Evolutionary conservation across 129 eudicot species (phyloP), one percentile per base, ranked within the genome.

Genomic region (Centaurea solstitialis): DNA sequence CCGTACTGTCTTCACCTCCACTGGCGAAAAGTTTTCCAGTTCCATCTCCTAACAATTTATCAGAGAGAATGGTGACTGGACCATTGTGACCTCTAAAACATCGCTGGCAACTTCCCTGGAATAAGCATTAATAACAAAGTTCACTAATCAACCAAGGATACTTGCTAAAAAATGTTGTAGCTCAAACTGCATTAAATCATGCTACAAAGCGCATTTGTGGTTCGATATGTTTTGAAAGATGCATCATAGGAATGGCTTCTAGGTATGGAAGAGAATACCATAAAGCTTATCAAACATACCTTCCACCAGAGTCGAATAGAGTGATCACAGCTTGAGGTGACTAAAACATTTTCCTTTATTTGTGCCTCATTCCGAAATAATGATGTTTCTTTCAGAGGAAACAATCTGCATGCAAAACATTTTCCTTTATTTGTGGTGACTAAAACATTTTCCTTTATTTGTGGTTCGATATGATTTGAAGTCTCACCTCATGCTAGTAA

Each of bases 1-100:
- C 96, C 30, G 93, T 91, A 41, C 92, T 81, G 78, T 94, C 98
- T 73, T 76, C 93, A 73, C 98, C 97, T 79, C 98, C 98, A 81
- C 98, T 94, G 7, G 97, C 94, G 81, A 94, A 86, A 59, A 92
- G 78, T 84, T 88, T 92, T 50, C 90, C 87, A 84, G 38, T 47
- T 23, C 79, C 86, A 82, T 91, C 93, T 78, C 97, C 98, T 65
- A 92, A 72, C 70, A 94, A 73, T 86, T 87, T 94, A 77, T 94
- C 93, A 43, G 97, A 94, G 47, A 92, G 95, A 9, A 90, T 79
- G 37, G 86, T 74, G 72, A 94, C 98, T 66, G 95, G 91, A 17
- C 97, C 93, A 85, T 80, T 91, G 80, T 92, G 97, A 72, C 97
- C 93, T 87, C 89, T 90, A 70, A 92, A 94, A 84, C 91, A 85